Base-by-base conservation (phyloP, 441 rosid species). In the Biscutella laevigata region DNA sequence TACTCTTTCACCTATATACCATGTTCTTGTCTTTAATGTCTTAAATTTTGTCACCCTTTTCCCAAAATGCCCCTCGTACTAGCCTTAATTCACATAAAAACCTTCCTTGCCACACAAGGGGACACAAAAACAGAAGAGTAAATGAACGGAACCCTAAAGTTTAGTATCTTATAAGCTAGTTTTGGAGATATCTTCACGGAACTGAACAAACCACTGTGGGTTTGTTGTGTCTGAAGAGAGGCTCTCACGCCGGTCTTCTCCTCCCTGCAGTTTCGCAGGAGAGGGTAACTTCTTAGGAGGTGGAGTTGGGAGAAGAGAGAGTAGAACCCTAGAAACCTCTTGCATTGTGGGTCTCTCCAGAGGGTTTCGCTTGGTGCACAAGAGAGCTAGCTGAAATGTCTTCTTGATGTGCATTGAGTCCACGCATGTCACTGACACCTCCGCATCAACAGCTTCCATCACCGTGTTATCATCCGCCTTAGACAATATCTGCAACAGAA, bases 361-460 rank as follows among this genome's bases (percentile, higher is more conserved):
- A 17, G 94, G 87, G 54, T 77, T 53, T 19, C 69, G 77, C 72
- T 85, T 88, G 1, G 96, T 72, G 70, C 96, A 91, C 39, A 88
- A 37, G 25, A 91, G 73, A 16, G 95, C 96, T 5, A 91, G 77
- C 27, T 82, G 96, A 70, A 88, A 77, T 2, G 77, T 77, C 74
- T 88, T 91, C 62, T 64, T 77, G 25, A 88, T 81, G 28, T 74
- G 83, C 7, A 68, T 36, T 43, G 74, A 21, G 55, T 91, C 80
- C 61, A 83, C 24, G 61, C 96, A 88, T 2, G 96, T 88, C 1
- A 88, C 83, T 0, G 91, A 74, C 9, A 91, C 95, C 65, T 88
- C 96, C 1, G 79, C 77, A 43, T 88, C 98, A 34, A 83, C 88
- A 22, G 88, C 85, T 20, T 88, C 96, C 96, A 85, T 91, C 20